Conservation (phyloP, 2,329 filamentous ascomycete species). For the Fonsecaea multimorphosa region DNA sequence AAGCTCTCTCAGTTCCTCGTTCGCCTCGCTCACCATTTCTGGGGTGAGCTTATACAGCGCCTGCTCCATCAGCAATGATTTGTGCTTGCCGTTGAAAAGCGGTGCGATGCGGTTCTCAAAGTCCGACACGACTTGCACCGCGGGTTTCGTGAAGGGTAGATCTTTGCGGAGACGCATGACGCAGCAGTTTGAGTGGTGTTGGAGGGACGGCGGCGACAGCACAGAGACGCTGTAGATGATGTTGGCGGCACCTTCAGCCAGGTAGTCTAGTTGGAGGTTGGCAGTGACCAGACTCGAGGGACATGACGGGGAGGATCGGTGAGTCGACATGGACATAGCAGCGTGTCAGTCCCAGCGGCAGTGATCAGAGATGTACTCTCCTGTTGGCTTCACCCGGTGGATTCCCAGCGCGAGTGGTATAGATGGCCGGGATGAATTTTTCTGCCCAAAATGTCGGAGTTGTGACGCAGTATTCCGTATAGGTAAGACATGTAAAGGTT, state of each 20-base stretch:
- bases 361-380: background rate
- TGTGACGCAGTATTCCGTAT: too few species aligned
- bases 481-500: too few species aligned
- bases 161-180: conserved; percentile 66
- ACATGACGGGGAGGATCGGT: conserved; percentile 23
- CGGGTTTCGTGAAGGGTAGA: conserved; percentile 55
- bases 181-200: conserved; percentile 28
- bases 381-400: too few species aligned
- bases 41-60: conserved; percentile 61
- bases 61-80: conserved; percentile 31
- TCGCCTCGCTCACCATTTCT: conserved; percentile 57
- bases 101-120: conserved; percentile 62
- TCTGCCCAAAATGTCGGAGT: too few species aligned
- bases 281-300: conserved; percentile 20
- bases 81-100: conserved; percentile 58
- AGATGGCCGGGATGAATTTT: background rate
- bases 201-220: conserved; percentile 41
- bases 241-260: conserved; percentile 77
- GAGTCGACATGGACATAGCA: conserved; percentile 13
- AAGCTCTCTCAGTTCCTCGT: conserved; percentile 53
- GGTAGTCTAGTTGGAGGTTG: conserved; percentile 45
- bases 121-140: conserved; percentile 36
- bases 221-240: conserved; percentile 60
- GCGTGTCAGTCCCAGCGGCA: background rate
- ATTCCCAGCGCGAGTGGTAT: background rate